Percentiles rank a stretch among this genome's conserved stretches.
phyloP scores from a whole-genome alignment of 768 basidiomycete species.

The Strobilomyces confusus region DNA sequence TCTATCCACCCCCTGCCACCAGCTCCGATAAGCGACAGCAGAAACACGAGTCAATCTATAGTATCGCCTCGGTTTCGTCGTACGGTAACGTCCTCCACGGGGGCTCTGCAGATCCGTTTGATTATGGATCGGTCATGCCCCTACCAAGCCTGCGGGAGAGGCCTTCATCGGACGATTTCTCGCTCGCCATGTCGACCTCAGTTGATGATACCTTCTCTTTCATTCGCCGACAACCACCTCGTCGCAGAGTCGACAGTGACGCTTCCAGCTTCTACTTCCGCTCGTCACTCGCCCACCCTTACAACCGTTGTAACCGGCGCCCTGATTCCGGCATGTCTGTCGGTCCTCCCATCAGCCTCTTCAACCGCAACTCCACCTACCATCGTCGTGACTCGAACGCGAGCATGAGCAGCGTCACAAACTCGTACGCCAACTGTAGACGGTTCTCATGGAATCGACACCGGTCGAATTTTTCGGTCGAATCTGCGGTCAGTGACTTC shows the following conservation, averaged over 20 bases:
- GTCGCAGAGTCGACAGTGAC: slow-evolving; percentile 67
- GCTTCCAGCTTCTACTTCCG: slow-evolving; percentile 74
- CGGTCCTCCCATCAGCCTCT: slow-evolving; percentile 67
- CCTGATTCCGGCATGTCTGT: slow-evolving; percentile 61
- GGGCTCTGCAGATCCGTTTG: slow-evolving; percentile 70
- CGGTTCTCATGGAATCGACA: slow-evolving; percentile 60
- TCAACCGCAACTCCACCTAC: slow-evolving; percentile 59
- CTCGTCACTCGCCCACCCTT: slow-evolving; percentile 27
- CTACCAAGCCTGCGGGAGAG: slow-evolving; percentile 49
- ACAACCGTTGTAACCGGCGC: slow-evolving; percentile 50
- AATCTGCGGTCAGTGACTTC: slow-evolving; percentile 64
- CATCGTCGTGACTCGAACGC: slow-evolving; percentile 55
- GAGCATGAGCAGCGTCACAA: slow-evolving; percentile 55
- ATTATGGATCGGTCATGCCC: slow-evolving; percentile 41
- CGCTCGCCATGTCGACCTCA: slow-evolving; percentile 46
- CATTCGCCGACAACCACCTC: slow-evolving; percentile 35
- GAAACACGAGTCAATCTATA: slow-evolving; percentile 59
- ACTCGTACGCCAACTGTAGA: slow-evolving; percentile 53
- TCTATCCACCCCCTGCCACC: slow-evolving; percentile 54
- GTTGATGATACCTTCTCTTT: slow-evolving; percentile 78
- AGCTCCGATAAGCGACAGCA: slow-evolving; percentile 37
- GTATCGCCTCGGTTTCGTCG: slow-evolving; percentile 77
- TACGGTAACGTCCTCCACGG: slow-evolving; percentile 64
- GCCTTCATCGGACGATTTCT: slow-evolving; percentile 58
- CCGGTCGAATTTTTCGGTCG: slow-evolving; percentile 52